Evolutionary conservation across 2,329 filamentous ascomycete species (phyloP).

Genomic region (Beauveria sp.): DNA sequence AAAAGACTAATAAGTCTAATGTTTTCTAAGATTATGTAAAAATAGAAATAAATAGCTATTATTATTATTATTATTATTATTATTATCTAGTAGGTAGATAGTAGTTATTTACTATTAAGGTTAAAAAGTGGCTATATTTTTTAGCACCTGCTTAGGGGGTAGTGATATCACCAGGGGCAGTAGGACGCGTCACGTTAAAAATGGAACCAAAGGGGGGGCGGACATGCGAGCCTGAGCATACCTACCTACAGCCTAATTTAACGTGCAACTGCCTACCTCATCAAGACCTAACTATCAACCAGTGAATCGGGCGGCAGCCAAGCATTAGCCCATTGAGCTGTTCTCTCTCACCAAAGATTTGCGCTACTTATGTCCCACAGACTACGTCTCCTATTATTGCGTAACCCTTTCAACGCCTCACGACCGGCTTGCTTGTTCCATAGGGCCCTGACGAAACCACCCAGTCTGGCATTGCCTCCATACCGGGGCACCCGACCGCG

Average conservation of each 20-base stretch:
- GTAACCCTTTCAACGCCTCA: not conserved
- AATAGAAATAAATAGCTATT: no score
- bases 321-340: not conserved
- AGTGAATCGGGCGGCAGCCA: not conserved
- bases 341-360: not conserved
- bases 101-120: no score
- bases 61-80: no score
- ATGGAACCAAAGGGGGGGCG: slow-evolving; percentile 1
- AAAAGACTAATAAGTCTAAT: no score
- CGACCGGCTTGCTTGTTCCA: not conserved
- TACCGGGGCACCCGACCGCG: slow-evolving; percentile 14
- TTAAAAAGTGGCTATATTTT: no score
- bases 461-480: not conserved
- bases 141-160: no score
- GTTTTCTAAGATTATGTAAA: no score
- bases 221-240: not conserved
- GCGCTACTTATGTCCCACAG: not conserved
- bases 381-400: not conserved
- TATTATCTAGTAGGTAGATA: no score
- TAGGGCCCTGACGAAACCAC: not conserved
- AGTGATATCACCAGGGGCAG: no score
- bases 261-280: slow-evolving; percentile 6
- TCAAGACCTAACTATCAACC: not conserved
- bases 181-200: slow-evolving; percentile 11
- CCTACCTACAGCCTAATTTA: not conserved